Evolutionary conservation across 495 filamentous ascomycete genomes (phyloP).

Genomic region (Neohortaea acidophila): DNA sequence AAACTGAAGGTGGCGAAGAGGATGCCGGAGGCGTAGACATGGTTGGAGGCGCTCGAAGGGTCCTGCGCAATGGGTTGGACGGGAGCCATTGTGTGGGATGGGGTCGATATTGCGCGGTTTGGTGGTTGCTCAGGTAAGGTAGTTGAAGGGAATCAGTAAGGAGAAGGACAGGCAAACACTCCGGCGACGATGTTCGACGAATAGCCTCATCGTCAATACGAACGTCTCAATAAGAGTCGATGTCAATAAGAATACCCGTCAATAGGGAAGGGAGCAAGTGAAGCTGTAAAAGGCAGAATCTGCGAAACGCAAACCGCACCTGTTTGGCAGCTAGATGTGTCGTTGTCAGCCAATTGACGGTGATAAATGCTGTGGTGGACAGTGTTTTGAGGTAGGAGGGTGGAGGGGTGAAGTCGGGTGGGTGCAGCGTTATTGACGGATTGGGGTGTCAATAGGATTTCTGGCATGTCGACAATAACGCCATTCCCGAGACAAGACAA

Average conservation of each 20-base stretch:
- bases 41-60: neutral
- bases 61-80: neutral
- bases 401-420: neutral
- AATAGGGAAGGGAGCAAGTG: constrained; percentile 3
- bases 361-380: neutral
- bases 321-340: neutral
- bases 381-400: neutral
- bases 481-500: too few species aligned
- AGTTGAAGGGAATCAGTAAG: neutral
- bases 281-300: neutral
- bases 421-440: neutral
- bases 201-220: constrained; percentile 6
- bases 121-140: constrained; percentile 1
- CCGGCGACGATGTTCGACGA: constrained; percentile 1
- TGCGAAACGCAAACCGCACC: neutral
- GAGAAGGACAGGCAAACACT: neutral
- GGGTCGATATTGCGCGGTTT: neutral
- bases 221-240: constrained; percentile 4
- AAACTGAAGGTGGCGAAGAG: constrained; percentile 36
- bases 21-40: constrained; percentile 16
- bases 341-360: neutral
- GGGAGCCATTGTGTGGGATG: neutral
- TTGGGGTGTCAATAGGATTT: constrained; percentile 11
- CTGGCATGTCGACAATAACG: too few species aligned
- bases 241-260: constrained; percentile 10